Evolutionary conservation across 306 rosid genomes (phyloP), one percentile per base, ranked within the genome.

Genomic region (Lathyrus aphaca): DNA sequence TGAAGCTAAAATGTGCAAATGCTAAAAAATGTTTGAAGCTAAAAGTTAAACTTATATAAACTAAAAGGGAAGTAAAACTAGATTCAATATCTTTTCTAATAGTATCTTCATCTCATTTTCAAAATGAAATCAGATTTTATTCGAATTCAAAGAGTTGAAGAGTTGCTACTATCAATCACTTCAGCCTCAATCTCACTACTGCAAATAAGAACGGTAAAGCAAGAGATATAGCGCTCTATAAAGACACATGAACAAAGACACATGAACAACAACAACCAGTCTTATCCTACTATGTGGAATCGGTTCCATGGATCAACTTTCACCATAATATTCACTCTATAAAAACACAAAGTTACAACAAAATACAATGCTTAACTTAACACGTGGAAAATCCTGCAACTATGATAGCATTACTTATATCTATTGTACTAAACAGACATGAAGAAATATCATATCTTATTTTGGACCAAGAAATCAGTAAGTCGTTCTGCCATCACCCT

Each of bases 401-500:
- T 51, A 48, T 5, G 18, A 63, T 1, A 56, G 29, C 70, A 72
- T 21, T 37, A 55, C 17, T 65, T 21, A 45, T 23, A 55, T 42
- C 65, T 21, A 56, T 69, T 67, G 17, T 69, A 83, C 86, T 80
- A 51, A 71, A 55, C 59, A 64, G 45, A 56, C 39, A 16, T 18
- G 16, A 10, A 17, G 66, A 9, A 17, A 53, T 14, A 35, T 7
- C 9, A 16, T 32, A 55, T 55, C 61, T 32, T 6, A 12, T 8
- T 30, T 56, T 9, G 12, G 8, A 10, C 6, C 1, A 3, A 43
- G 39, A 56, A 69, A 66, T 79, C 68, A 94, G 74, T 90, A 80
- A 17, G 49, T 37, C 12, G 42, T 68, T 82, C 97, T 87, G 40
- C 97, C 98, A 82, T 94, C 95, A 35, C 97, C 95, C 27, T 91